Evolutionary conservation across 2,329 filamentous ascomycete genomes (phyloP).

Genomic region (Cercospora nicotianae): DNA sequence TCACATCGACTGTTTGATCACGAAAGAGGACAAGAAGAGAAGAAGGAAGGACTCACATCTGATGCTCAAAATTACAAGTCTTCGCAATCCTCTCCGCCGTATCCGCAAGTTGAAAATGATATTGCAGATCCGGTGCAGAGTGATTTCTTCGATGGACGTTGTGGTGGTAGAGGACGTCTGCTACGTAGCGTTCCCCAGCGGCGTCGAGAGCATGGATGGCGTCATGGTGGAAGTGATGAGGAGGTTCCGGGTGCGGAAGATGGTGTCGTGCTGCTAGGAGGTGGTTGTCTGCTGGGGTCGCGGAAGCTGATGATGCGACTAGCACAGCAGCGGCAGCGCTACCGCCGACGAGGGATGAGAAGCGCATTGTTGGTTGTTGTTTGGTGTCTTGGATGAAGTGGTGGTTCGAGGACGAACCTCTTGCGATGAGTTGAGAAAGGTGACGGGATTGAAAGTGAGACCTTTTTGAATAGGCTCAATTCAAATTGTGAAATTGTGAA

Average conservation of each 20-base stretch:
- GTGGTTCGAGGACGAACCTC: not conserved
- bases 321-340: not conserved
- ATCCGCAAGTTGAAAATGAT: conserved; percentile 62
- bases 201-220: not conserved
- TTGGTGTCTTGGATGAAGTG: not conserved
- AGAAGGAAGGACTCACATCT: conserved; percentile 68
- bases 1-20: no score
- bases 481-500: not conserved
- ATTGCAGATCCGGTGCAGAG: conserved; percentile 54
- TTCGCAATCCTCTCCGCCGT: conserved; percentile 65
- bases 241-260: not conserved
- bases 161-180: conserved; percentile 14
- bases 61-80: conserved; percentile 70
- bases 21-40: no score
- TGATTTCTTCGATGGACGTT: conserved; percentile 21
- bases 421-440: not conserved
- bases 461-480: not conserved
- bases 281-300: not conserved
- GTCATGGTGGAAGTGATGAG: not conserved
- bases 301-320: not conserved
- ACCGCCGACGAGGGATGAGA: not conserved
- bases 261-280: not conserved
- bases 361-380: not conserved
- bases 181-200: not conserved
- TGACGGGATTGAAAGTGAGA: not conserved